Percentiles rank a stretch among this genome's conserved stretches.
These are phyloP conservation scores for Gynostemma pentaphyllum DNA, from an alignment of 306 rosid genomes.

Conservation along the genomic window DNA sequence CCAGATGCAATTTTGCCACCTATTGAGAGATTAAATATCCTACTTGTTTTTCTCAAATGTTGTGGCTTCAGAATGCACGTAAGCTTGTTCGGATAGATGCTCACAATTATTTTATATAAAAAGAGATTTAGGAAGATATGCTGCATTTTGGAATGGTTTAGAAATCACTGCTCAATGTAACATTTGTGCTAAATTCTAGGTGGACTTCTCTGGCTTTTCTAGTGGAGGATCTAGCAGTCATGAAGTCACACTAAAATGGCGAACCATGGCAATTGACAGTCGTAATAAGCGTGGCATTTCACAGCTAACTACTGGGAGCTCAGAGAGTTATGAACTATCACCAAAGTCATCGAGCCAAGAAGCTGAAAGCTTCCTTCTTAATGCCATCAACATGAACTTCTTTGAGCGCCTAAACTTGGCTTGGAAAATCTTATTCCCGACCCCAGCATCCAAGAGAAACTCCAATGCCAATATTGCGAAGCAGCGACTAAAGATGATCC, in stretches of 20 bases:
- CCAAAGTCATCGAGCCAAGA: constrained; percentile 47
- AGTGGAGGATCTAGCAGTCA: constrained; percentile 37
- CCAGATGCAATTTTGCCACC: no score
- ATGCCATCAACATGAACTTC: constrained; percentile 82
- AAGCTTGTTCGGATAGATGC: no score
- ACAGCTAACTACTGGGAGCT: constrained; percentile 29
- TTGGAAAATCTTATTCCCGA: constrained; percentile 82
- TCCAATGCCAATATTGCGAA: constrained; percentile 86
- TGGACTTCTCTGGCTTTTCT: constrained; percentile 37
- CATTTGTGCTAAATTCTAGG: constrained; percentile 37
- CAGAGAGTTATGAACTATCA: constrained; percentile 31
- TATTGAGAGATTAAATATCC: no score
- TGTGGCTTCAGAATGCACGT: no score
- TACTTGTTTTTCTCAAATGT: no score
- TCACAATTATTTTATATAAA: no score
- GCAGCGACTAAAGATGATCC: constrained; percentile 93
- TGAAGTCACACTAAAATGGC: constrained; percentile 39
- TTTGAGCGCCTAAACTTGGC: constrained; percentile 83
- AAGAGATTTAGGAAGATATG: background rate
- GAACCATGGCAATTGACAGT: constrained; percentile 3
- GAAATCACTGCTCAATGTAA: background rate
- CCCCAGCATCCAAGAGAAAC: constrained; percentile 45
- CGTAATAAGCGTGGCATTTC: constrained; percentile 20
- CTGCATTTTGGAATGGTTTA: background rate
- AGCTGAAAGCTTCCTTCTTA: constrained; percentile 53